These are phyloP conservation scores for Sporisorium graminicola DNA, from an alignment of 1,284 basidiomycete species.

Conservation along the genomic window DNA sequence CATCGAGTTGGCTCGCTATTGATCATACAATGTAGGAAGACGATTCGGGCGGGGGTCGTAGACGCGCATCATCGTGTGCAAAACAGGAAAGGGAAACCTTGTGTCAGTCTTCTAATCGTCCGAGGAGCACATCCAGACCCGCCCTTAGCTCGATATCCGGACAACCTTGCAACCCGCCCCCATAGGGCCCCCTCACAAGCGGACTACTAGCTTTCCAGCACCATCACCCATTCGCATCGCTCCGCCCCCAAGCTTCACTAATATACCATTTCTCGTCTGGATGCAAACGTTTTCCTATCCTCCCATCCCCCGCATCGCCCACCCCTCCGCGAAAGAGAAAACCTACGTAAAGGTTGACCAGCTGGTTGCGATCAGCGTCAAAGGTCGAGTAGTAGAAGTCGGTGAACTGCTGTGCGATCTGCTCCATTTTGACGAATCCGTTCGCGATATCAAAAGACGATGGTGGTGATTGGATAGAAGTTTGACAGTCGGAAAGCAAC, in stretches of 20 bases:
- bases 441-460: neutral
- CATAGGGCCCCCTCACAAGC: neutral
- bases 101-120: neutral
- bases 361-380: slow-evolving; percentile 75
- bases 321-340: neutral
- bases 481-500: slow-evolving; percentile 11
- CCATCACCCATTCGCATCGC: too few relatives aligned
- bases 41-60: too few relatives aligned
- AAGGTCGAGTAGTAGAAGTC: slow-evolving; percentile 74
- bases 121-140: neutral
- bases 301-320: too few relatives aligned
- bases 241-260: too few relatives aligned
- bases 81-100: neutral
- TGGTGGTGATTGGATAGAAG: neutral
- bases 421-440: slow-evolving; percentile 52
- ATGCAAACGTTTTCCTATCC: too few relatives aligned
- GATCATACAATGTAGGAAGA: neutral
- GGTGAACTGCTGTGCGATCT: slow-evolving; percentile 67
- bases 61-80: neutral
- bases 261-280: too few relatives aligned
- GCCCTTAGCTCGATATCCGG: too few relatives aligned
- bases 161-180: neutral
- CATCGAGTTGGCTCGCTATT: slow-evolving; percentile 85
- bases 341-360: slow-evolving; percentile 81
- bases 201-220: too few relatives aligned